Conservation (phyloP, 1,284 basidiomycete genomes). For the Cutaneotrichosporon sp. region DNA sequence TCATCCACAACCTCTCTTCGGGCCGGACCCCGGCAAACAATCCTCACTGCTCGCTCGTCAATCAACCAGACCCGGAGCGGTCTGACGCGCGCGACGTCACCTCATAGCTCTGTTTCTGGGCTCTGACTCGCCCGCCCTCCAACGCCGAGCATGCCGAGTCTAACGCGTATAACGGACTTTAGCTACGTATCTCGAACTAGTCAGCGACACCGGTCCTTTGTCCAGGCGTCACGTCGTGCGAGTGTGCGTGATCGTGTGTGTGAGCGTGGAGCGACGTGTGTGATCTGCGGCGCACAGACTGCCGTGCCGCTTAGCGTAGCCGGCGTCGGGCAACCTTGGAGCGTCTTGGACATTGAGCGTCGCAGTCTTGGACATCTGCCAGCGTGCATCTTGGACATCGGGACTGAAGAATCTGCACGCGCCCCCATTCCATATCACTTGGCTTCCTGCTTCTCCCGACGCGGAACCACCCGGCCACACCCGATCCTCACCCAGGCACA, state of each 20-base stretch:
- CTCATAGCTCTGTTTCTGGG: too few species aligned
- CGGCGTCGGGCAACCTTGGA: neutral
- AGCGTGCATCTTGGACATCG: too few species aligned
- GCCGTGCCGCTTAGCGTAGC: neutral
- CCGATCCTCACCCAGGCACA: neutral
- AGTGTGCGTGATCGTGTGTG: neutral
- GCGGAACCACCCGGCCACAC: neutral
- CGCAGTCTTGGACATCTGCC: too few species aligned
- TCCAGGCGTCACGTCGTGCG: too few species aligned
- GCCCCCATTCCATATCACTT: neutral
- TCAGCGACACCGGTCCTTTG: too few species aligned
- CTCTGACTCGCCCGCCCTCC: too few species aligned
- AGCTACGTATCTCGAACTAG: too few species aligned
- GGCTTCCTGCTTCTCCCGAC: neutral
- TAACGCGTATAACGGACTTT: too few species aligned
- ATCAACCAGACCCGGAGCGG: neutral
- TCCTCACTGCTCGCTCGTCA: too few species aligned
- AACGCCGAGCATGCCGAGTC: too few species aligned
- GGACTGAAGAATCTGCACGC: too few species aligned
- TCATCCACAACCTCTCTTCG: neutral
- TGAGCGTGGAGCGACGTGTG: neutral
- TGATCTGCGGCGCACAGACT: neutral
- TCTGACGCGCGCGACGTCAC: neutral
- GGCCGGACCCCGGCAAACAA: conserved; percentile 4
- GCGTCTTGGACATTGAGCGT: too few species aligned